These are phyloP conservation scores for Eucalyptus cloeziana DNA, from an alignment of 345 rosid genomes.

Conservation along the genomic window DNA sequence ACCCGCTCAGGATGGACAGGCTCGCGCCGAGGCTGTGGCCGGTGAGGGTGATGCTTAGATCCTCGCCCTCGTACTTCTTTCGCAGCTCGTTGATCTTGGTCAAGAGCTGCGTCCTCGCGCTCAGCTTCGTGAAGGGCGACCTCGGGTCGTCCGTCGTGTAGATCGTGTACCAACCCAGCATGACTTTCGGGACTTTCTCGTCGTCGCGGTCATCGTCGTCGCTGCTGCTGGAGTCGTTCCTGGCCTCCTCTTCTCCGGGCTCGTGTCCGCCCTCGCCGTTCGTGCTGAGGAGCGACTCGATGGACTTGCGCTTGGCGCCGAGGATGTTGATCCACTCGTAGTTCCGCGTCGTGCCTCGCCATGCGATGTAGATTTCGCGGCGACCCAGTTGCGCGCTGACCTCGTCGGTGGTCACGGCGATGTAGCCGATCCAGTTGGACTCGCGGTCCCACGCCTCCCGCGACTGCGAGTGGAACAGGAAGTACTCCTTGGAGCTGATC, in stretches of 20 bases:
- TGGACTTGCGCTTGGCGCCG: slow-evolving; percentile 46
- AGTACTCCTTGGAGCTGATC: slow-evolving; percentile 36
- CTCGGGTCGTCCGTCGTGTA: slow-evolving; percentile 49
- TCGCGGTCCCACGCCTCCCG: slow-evolving; percentile 93
- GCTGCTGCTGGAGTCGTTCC: background rate
- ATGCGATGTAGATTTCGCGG: slow-evolving; percentile 60
- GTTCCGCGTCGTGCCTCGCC: slow-evolving; percentile 76
- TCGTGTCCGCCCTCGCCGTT: background rate
- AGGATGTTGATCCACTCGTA: slow-evolving; percentile 74
- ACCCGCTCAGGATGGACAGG: slow-evolving; percentile 49
- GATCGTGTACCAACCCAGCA: slow-evolving; percentile 78
- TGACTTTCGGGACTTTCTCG: slow-evolving; percentile 37
- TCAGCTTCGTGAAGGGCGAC: slow-evolving; percentile 51
- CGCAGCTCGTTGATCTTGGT: slow-evolving; percentile 37
- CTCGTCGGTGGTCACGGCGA: slow-evolving; percentile 63
- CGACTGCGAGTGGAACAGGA: slow-evolving; percentile 57
- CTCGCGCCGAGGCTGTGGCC: slow-evolving; percentile 93
- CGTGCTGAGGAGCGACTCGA: slow-evolving; percentile 20
- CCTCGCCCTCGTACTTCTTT: slow-evolving; percentile 36
- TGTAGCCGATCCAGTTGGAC: slow-evolving; percentile 92
- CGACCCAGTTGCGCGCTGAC: slow-evolving; percentile 30
- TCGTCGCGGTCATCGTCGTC: slow-evolving; percentile 28
- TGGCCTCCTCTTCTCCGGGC: background rate
- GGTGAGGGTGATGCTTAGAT: slow-evolving; percentile 40
- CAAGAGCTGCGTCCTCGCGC: slow-evolving; percentile 46